Percentiles rank a stretch among this genome's conserved stretches.
These are phyloP conservation scores for Cymbopogon flexuosus DNA, from an alignment of 202 grass and related monocot species.

Conservation along the genomic window DNA sequence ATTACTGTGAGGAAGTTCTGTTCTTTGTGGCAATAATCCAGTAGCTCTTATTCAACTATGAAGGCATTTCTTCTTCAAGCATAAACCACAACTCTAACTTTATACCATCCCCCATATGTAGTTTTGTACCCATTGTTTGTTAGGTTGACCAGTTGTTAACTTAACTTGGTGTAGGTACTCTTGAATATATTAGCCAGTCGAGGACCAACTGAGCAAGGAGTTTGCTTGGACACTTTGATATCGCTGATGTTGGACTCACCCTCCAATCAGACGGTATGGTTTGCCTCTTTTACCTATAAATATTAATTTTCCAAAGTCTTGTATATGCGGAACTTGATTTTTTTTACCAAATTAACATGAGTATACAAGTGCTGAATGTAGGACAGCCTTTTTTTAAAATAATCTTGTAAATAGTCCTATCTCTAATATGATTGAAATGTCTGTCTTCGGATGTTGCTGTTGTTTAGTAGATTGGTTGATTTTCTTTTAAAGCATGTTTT, in stretches of 20 bases:
- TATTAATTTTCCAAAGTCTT: not conserved
- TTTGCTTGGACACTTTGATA: slow-evolving; percentile 92
- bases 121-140: not conserved
- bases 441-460: not conserved
- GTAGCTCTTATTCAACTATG: not conserved
- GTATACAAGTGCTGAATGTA: not conserved
- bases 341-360: slow-evolving; percentile 5
- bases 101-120: not conserved
- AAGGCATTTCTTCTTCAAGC: not conserved
- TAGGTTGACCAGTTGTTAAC: not conserved
- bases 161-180: slow-evolving; percentile 63
- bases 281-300: slow-evolving; percentile 22
- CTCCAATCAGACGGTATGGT: slow-evolving; percentile 72
- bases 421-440: slow-evolving; percentile 20
- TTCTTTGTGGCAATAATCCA: not conserved
- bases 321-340: not conserved
- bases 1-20: not conserved
- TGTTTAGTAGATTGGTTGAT: not conserved
- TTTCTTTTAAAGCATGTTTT: slow-evolving; percentile 25
- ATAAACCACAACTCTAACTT: not conserved
- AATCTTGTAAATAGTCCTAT: not conserved
- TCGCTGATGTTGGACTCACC: slow-evolving; percentile 92
- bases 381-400: not conserved
- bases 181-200: slow-evolving; percentile 80
- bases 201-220: slow-evolving; percentile 71